A percentile compares a stretch with the other conserved stretches of the same genome.
Conservation (phyloP, 139 green algal genomes). For the Tetradesmus lagerheimii region DNA sequence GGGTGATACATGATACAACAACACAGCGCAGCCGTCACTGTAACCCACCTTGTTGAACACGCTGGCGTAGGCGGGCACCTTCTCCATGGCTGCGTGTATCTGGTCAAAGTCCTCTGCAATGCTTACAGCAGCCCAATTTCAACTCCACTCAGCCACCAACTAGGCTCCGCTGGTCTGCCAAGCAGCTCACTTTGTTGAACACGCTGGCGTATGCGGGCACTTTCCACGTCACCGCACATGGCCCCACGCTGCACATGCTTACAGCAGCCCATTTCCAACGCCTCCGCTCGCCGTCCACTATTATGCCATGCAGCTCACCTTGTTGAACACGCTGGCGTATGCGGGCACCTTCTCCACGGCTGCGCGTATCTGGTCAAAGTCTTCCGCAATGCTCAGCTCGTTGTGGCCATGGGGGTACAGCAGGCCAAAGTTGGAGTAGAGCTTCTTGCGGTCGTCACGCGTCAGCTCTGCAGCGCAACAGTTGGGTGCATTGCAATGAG, state of each 20-base stretch:
- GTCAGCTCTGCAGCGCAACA: slow-evolving; percentile 81
- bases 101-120: slow-evolving; percentile 97
- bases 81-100: slow-evolving; percentile 91
- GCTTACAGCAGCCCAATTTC: slow-evolving; percentile 95
- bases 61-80: slow-evolving; percentile 85
- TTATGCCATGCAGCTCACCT: slow-evolving; percentile 61
- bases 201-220: slow-evolving; percentile 84
- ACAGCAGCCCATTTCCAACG: too few species aligned
- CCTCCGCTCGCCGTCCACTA: too few species aligned
- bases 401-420: slow-evolving; percentile 95
- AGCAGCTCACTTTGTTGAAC: slow-evolving; percentile 87
- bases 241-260: not conserved
- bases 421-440: slow-evolving; percentile 97
- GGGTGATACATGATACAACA: too few species aligned
- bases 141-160: too few species aligned
- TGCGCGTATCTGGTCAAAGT: slow-evolving; percentile 95
- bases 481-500: slow-evolving; percentile 70
- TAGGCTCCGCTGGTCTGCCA: too few species aligned
- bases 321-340: slow-evolving; percentile 90
- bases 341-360: slow-evolving; percentile 92
- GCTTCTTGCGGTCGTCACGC: slow-evolving; percentile 93
- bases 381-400: slow-evolving; percentile 93
- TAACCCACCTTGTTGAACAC: slow-evolving; percentile 87
- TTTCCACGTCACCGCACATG: slow-evolving; percentile 83
- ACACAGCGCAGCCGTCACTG: too few species aligned